These are phyloP conservation scores for Magnaporthales sp. DNA, from an alignment of 2,329 filamentous ascomycete species.

Conservation along the genomic window DNA sequence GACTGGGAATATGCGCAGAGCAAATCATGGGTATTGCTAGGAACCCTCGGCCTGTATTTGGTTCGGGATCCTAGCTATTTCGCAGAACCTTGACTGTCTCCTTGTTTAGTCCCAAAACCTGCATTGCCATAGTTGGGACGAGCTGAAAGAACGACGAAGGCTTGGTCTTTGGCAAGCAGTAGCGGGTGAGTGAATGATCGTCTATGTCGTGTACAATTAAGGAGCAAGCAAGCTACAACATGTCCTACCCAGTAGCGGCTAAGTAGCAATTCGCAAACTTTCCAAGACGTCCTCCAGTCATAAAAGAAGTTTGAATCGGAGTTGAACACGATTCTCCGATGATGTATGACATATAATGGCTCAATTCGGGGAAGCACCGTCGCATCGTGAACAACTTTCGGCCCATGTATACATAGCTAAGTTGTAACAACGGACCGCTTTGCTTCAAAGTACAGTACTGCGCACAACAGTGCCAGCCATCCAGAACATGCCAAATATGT, in stretches of 20 bases:
- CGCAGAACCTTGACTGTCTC: neutral
- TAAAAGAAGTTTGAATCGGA: neutral
- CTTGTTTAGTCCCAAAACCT: neutral
- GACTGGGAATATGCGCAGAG: too few relatives aligned
- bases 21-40: too few relatives aligned
- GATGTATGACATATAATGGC: neutral
- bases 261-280: too few relatives aligned
- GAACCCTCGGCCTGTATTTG: neutral
- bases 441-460: too few relatives aligned
- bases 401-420: too few relatives aligned
- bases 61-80: neutral
- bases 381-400: too few relatives aligned
- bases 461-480: too few relatives aligned
- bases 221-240: too few relatives aligned
- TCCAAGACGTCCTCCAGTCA: too few relatives aligned
- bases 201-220: neutral
- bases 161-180: neutral
- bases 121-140: neutral
- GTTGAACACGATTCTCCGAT: neutral
- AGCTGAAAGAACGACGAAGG: neutral
- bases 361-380: neutral
- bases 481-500: too few relatives aligned
- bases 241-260: too few relatives aligned
- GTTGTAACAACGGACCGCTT: too few relatives aligned
- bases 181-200: neutral